Evolutionary conservation across 345 rosid species (phyloP).

Genomic region (Populus pruinosa): DNA sequence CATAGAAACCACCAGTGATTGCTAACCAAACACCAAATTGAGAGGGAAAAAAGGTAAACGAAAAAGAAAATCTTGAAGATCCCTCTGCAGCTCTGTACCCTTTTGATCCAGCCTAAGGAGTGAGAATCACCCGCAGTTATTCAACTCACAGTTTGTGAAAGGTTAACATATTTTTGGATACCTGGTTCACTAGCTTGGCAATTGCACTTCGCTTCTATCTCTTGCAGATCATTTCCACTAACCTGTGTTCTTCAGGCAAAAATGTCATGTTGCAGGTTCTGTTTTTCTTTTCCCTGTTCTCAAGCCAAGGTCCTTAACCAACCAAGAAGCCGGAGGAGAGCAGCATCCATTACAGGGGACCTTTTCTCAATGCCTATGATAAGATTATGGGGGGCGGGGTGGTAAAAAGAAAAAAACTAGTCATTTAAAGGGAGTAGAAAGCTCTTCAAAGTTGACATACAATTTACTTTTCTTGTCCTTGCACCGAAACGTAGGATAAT

Average conservation of each 20-base stretch:
- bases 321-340: constrained; percentile 63
- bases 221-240: neutral
- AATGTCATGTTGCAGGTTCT: neutral
- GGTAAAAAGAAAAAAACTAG: neutral
- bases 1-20: neutral
- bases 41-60: neutral
- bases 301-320: constrained; percentile 81
- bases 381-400: neutral
- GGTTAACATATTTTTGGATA: neutral
- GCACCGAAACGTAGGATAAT: neutral
- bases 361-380: constrained; percentile 69
- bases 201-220: neutral
- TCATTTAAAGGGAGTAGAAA: neutral
- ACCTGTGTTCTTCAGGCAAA: neutral
- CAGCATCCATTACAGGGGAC: constrained; percentile 62
- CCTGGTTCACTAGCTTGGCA: neutral
- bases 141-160: neutral
- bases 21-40: neutral
- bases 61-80: neutral
- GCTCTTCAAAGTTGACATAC: neutral
- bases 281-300: constrained; percentile 10
- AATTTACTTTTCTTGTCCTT: neutral
- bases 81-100: neutral
- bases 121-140: neutral
- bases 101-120: constrained; percentile 1